Conservation (phyloP, 1,284 basidiomycete species). For the Naganishia liquefaciens region DNA sequence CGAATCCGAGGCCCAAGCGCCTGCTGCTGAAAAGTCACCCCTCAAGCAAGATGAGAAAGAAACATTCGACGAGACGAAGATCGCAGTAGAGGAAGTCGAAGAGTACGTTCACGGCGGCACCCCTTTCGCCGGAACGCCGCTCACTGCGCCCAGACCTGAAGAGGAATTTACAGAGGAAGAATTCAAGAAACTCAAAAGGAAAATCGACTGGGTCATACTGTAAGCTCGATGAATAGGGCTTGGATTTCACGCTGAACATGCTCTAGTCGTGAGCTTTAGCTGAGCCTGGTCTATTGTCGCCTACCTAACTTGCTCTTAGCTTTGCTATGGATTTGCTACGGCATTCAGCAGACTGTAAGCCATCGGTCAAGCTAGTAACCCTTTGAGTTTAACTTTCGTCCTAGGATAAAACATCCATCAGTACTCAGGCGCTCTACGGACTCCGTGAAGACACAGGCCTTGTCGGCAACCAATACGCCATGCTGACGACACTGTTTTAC, state of each 20-base stretch:
- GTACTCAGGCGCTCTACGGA: constrained; percentile 34
- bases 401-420: constrained; percentile 36
- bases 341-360: constrained; percentile 45
- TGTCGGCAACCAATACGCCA: constrained; percentile 44
- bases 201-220: constrained; percentile 42
- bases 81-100: constrained; percentile 9
- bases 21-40: too few relatives aligned
- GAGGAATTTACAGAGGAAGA: constrained; percentile 38
- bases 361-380: background rate
- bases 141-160: background rate
- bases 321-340: constrained; percentile 27
- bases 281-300: too few relatives aligned
- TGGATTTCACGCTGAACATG: background rate
- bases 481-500: constrained; percentile 34
- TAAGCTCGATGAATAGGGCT: constrained; percentile 27
- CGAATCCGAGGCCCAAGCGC: too few relatives aligned
- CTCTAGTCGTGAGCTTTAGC: background rate
- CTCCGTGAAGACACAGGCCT: constrained; percentile 43
- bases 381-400: background rate
- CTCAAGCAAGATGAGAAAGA: constrained; percentile 3
- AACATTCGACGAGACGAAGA: background rate
- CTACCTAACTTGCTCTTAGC: background rate
- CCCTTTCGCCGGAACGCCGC: too few relatives aligned
- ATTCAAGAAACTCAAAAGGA: constrained; percentile 39
- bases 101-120: too few relatives aligned